Conservation (phyloP, 441 rosid species). For the Croton setiger region DNA sequence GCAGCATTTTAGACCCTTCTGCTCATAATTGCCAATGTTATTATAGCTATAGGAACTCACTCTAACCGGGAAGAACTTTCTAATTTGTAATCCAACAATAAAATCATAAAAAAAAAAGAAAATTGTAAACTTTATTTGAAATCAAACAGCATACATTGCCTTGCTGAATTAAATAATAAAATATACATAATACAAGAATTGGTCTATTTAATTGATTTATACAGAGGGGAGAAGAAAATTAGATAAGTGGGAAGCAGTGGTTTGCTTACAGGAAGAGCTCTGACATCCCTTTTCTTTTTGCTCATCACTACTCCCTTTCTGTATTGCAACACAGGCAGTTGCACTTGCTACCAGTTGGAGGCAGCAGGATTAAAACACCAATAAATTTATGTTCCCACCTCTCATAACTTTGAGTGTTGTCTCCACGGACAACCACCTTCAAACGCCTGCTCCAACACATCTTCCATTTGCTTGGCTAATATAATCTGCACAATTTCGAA, state of each 20-base stretch:
- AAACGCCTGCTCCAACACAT: constrained; percentile 87
- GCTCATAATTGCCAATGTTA: too few species aligned
- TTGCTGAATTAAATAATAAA: constrained; percentile 19
- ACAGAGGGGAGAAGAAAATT: not conserved
- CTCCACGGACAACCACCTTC: constrained; percentile 98
- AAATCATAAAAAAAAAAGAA: too few species aligned
- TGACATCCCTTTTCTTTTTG: not conserved
- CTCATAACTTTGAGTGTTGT: constrained; percentile 69
- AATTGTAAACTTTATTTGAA: not conserved
- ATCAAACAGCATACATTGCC: not conserved
- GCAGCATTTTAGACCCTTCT: too few species aligned
- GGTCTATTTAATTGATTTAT: constrained; percentile 4
- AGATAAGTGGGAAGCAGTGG: constrained; percentile 1
- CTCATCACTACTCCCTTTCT: not conserved
- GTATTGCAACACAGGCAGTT: not conserved
- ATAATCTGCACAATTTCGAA: constrained; percentile 47
- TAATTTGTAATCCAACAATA: too few species aligned
- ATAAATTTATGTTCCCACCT: constrained; percentile 12
- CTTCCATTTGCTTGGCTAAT: constrained; percentile 91
- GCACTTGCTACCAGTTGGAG: not conserved
- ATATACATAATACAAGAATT: constrained; percentile 4
- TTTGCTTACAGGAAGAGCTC: not conserved
- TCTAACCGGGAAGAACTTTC: too few species aligned
- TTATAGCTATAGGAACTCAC: too few species aligned
- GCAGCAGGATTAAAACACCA: constrained; percentile 12